Evolutionary conservation across 768 basidiomycete genomes (phyloP).

Genomic region (Epithele typhae): DNA sequence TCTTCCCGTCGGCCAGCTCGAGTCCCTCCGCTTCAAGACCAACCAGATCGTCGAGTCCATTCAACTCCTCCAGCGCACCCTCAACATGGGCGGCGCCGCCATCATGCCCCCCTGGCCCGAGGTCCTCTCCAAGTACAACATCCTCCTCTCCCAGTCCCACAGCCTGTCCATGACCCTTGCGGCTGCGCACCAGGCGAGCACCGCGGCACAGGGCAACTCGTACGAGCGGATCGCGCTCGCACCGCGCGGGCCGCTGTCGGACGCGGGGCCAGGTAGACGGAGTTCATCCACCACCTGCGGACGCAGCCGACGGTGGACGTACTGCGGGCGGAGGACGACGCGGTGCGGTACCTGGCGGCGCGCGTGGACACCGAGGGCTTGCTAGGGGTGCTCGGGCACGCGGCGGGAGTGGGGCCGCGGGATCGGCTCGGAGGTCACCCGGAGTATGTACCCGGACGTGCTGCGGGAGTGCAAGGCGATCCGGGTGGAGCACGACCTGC

Average conservation of each 20-base stretch:
- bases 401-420: no score
- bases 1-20: no score
- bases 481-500: no score
- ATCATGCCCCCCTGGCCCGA: no score
- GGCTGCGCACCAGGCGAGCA: conserved; percentile 24
- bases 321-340: conserved; percentile 62
- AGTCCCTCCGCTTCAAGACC: no score
- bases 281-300: conserved; percentile 68
- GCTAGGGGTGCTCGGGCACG: no score
- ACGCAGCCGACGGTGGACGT: conserved; percentile 81
- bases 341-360: conserved; percentile 64
- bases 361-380: conserved; percentile 43
- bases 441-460: conserved; percentile 60
- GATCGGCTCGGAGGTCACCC: conserved; percentile 65
- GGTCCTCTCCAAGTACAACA: no score
- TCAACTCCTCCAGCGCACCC: conserved; percentile 56
- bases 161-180: conserved; percentile 63
- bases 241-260: conserved; percentile 42
- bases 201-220: conserved; percentile 33
- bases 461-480: no score
- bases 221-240: conserved; percentile 69
- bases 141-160: no score
- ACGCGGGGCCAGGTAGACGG: conserved; percentile 70
- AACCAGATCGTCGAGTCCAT: no score
- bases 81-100: conserved; percentile 66